These are phyloP conservation scores for Spizellomyces punctatus DNA, from an alignment of 192 early-diverging fungal genomes.

Conservation along the genomic window DNA sequence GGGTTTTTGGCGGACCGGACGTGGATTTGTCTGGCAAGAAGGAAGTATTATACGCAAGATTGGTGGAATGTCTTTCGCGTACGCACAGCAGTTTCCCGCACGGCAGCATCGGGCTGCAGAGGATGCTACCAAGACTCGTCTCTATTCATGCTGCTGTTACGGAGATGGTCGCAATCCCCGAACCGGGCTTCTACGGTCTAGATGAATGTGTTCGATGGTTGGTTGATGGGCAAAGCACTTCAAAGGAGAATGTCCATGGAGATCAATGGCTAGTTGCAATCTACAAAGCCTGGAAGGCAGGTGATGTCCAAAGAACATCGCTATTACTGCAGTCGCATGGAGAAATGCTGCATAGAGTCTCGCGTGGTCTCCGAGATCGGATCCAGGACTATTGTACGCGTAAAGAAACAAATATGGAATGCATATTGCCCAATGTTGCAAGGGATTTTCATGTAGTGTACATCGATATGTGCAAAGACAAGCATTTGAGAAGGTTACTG, in stretches of 20 bases:
- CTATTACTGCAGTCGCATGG: neutral
- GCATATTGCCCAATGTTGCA: constrained; percentile 31
- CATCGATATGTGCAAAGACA: constrained; percentile 35
- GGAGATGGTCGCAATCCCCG: constrained; percentile 25
- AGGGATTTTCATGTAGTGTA: constrained; percentile 21
- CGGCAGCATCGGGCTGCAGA: neutral
- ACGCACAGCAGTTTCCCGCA: neutral
- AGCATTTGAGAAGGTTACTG: constrained; percentile 24
- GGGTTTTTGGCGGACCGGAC: constrained; percentile 10
- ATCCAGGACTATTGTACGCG: constrained; percentile 15
- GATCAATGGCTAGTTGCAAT: constrained; percentile 5
- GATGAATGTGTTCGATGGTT: constrained; percentile 11
- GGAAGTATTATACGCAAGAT: constrained; percentile 11
- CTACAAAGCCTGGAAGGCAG: constrained; percentile 22
- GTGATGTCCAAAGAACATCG: neutral
- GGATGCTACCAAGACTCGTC: constrained; percentile 29
- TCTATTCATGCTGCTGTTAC: constrained; percentile 18
- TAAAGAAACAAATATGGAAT: neutral
- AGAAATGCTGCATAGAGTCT: constrained; percentile 1
- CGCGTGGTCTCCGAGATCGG: neutral
- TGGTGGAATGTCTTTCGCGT: constrained; percentile 10
- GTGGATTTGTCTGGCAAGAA: constrained; percentile 20
- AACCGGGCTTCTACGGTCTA: constrained; percentile 29
- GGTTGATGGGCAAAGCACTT: neutral
- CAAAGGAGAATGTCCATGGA: neutral